These are phyloP conservation scores for Cyclostephanos tholiformis DNA, from an alignment of 108 stramenopile genomes.

Conservation along the genomic window DNA sequence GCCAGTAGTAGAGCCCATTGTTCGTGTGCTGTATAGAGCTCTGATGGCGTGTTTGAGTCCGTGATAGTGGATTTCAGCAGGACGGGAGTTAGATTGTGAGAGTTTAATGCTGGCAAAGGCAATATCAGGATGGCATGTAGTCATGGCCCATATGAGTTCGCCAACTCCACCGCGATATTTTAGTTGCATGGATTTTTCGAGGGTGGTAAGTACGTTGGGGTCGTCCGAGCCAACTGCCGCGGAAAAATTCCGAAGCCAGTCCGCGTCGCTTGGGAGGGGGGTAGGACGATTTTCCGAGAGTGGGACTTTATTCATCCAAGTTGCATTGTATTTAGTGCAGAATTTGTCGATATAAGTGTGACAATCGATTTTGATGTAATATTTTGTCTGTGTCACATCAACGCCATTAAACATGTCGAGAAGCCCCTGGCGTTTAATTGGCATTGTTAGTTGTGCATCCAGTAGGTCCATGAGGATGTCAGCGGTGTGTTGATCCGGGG, in stretches of 20 bases:
- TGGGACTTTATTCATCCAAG: constrained; percentile 28
- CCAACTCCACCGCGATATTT: constrained; percentile 41
- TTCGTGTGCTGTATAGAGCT: not conserved
- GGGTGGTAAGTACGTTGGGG: not conserved
- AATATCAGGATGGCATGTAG: too few relatives aligned
- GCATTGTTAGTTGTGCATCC: constrained; percentile 12
- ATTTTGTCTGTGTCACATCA: constrained; percentile 32
- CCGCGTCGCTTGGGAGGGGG: not conserved
- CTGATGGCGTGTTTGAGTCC: constrained; percentile 5
- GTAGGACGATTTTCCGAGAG: not conserved
- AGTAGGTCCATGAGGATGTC: not conserved
- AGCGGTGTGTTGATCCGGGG: not conserved
- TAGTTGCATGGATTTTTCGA: constrained; percentile 27
- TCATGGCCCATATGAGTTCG: constrained; percentile 36
- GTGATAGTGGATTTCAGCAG: constrained; percentile 7
- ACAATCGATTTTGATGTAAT: constrained; percentile 41
- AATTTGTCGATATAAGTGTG: constrained; percentile 27
- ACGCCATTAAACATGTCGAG: constrained; percentile 44
- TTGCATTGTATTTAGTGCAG: not conserved
- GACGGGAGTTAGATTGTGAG: not conserved
- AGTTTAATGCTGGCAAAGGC: too few relatives aligned
- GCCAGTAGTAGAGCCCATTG: constrained; percentile 27
- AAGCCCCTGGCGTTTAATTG: constrained; percentile 32
- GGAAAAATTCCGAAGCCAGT: not conserved
- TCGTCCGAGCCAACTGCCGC: not conserved